A percentile compares a stretch with the other conserved stretches of the same genome.
Conservation (phyloP, 768 basidiomycete genomes). For the Butyriboletus loyo region DNA sequence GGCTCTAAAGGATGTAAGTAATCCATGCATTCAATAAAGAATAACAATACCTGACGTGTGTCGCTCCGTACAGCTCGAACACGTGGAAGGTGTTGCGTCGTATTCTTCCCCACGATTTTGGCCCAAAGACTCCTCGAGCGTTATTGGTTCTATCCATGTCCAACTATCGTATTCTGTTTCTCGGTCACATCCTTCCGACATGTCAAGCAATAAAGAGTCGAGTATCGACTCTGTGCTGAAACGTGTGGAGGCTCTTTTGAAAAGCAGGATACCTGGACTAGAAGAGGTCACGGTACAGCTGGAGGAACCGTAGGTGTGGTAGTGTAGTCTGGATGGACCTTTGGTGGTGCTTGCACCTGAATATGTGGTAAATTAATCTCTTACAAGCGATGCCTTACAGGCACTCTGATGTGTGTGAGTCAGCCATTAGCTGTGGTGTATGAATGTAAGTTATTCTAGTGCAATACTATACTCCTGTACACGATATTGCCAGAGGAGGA, state of each 20-base stretch:
- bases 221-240: slow-evolving; percentile 63
- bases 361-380: slow-evolving; percentile 18
- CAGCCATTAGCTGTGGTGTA: too few species aligned
- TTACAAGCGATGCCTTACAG: not conserved
- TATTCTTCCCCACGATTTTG: slow-evolving; percentile 87
- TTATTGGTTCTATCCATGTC: slow-evolving; percentile 91
- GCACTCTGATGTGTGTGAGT: too few species aligned
- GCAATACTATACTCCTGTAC: too few species aligned
- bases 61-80: slow-evolving; percentile 49
- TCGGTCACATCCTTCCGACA: slow-evolving; percentile 51
- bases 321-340: slow-evolving; percentile 3
- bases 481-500: too few species aligned
- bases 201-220: slow-evolving; percentile 25
- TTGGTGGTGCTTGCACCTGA: slow-evolving; percentile 7
- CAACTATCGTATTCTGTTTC: slow-evolving; percentile 68
- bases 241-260: slow-evolving; percentile 70
- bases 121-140: slow-evolving; percentile 85
- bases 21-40: not conserved
- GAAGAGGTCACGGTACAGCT: slow-evolving; percentile 92
- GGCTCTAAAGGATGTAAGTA: slow-evolving; percentile 62
- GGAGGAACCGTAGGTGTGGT: slow-evolving; percentile 36
- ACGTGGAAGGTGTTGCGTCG: slow-evolving; percentile 76
- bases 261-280: slow-evolving; percentile 71
- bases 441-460: too few species aligned
- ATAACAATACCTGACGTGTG: not conserved